Evolutionary conservation across 768 basidiomycete species (phyloP).

Genomic region (Tulasnella calospora): DNA sequence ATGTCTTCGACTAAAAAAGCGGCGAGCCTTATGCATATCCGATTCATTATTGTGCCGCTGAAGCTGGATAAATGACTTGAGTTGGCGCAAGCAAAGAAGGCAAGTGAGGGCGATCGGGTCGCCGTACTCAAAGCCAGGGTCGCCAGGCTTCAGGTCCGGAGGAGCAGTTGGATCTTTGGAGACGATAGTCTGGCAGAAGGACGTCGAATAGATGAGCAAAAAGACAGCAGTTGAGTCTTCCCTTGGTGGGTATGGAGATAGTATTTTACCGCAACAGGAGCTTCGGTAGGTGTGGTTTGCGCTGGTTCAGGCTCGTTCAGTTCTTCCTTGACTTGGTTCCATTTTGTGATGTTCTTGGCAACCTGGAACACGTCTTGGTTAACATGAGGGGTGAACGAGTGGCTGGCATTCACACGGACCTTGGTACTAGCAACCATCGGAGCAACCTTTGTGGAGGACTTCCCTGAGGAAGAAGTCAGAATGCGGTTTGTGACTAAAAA

Average conservation of each 20-base stretch:
- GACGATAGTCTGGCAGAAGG: slow-evolving; percentile 19
- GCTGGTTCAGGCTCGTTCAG: slow-evolving; percentile 48
- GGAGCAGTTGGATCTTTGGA: slow-evolving; percentile 12
- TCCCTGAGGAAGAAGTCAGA: not conserved
- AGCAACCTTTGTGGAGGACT: slow-evolving; percentile 44
- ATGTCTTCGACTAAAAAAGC: slow-evolving; percentile 31
- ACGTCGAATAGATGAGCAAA: slow-evolving; percentile 18
- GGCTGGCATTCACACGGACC: slow-evolving; percentile 42
- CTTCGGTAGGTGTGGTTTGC: slow-evolving; percentile 30
- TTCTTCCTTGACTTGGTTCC: slow-evolving; percentile 94
- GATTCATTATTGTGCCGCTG: slow-evolving; percentile 90
- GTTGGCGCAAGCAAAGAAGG: slow-evolving; percentile 86
- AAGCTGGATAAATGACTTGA: slow-evolving; percentile 82
- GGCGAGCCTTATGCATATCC: slow-evolving; percentile 84
- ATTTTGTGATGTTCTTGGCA: slow-evolving; percentile 87
- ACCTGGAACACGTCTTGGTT: slow-evolving; percentile 46
- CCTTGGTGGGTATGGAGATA: not conserved
- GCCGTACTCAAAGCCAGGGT: slow-evolving; percentile 61
- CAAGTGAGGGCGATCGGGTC: slow-evolving; percentile 73
- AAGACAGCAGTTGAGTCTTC: not conserved
- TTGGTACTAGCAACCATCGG: slow-evolving; percentile 82
- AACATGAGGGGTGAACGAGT: slow-evolving; percentile 14
- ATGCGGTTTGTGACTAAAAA: not conserved
- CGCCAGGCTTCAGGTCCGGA: slow-evolving; percentile 46
- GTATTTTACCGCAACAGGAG: slow-evolving; percentile 30